phyloP scores from a whole-genome alignment of 257 asterid genomes.

The Solanum dulcamara region DNA sequence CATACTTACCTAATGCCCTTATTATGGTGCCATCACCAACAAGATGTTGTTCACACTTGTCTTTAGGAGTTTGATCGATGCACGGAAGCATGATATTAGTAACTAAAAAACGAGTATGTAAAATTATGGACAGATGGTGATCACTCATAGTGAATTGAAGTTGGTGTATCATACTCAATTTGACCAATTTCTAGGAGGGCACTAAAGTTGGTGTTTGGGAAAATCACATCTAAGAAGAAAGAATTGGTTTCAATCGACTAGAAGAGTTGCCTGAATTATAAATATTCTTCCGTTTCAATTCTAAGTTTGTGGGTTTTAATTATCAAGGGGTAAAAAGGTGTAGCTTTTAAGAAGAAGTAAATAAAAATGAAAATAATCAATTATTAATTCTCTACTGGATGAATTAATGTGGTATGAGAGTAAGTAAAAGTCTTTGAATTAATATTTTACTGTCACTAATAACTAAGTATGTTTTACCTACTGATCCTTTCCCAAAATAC shows the following conservation, averaged over 20 bases:
- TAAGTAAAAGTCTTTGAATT: background rate
- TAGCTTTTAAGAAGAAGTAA: too few species aligned
- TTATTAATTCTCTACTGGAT: background rate
- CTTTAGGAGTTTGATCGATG: background rate
- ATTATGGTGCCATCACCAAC: background rate
- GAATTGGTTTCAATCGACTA: background rate
- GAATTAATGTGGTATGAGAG: background rate
- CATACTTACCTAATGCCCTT: background rate
- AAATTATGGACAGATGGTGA: background rate
- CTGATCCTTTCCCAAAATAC: background rate
- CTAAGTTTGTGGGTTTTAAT: too few species aligned
- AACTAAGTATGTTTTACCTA: background rate
- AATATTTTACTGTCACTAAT: background rate
- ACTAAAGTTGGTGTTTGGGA: background rate
- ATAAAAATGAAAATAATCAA: background rate
- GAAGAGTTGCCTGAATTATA: too few species aligned
- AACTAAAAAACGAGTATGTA: background rate
- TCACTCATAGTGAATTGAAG: background rate
- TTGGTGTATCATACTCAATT: background rate
- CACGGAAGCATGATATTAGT: background rate
- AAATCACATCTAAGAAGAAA: background rate
- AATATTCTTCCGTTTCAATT: too few species aligned
- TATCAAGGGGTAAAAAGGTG: too few species aligned
- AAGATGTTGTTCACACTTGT: background rate
- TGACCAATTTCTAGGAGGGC: background rate